These are phyloP conservation scores for Rosa rugosa DNA, from an alignment of 306 rosid genomes.

Conservation along the genomic window DNA sequence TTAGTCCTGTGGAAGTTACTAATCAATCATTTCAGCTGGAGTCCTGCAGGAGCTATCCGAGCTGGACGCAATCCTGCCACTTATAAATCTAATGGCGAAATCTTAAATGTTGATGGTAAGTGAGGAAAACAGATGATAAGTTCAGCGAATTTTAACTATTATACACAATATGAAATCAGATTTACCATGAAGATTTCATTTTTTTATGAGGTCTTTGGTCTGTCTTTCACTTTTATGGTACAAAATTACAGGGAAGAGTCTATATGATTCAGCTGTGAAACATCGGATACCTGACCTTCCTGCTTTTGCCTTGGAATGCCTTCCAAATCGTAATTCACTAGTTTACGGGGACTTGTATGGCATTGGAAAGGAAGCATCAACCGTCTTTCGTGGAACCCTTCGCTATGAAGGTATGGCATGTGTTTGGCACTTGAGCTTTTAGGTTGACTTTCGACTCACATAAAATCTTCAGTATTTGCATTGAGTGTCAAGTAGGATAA, in stretches of 20 bases:
- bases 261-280: conserved; percentile 77
- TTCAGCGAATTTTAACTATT: not conserved
- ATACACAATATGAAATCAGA: not conserved
- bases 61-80: conserved; percentile 87
- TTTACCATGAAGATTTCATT: not conserved
- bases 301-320: conserved; percentile 87
- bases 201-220: not conserved
- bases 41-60: conserved; percentile 91
- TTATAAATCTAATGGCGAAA: conserved; percentile 65
- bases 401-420: conserved; percentile 79
- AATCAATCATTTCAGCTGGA: conserved; percentile 70
- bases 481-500: not conserved
- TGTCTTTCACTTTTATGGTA: not conserved
- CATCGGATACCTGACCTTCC: conserved; percentile 74
- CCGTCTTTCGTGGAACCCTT: conserved; percentile 91
- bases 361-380: conserved; percentile 77
- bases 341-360: conserved; percentile 79
- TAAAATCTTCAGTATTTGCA: conserved; percentile 10
- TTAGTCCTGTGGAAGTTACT: conserved; percentile 24
- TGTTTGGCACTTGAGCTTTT: conserved; percentile 10
- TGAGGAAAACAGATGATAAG: not conserved
- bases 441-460: not conserved
- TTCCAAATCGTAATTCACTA: conserved; percentile 86
- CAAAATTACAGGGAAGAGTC: conserved; percentile 59
- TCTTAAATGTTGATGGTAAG: conserved; percentile 74